phyloP scores from a whole-genome alignment of 208 protist species.

The Wallacemonas sp. region DNA sequence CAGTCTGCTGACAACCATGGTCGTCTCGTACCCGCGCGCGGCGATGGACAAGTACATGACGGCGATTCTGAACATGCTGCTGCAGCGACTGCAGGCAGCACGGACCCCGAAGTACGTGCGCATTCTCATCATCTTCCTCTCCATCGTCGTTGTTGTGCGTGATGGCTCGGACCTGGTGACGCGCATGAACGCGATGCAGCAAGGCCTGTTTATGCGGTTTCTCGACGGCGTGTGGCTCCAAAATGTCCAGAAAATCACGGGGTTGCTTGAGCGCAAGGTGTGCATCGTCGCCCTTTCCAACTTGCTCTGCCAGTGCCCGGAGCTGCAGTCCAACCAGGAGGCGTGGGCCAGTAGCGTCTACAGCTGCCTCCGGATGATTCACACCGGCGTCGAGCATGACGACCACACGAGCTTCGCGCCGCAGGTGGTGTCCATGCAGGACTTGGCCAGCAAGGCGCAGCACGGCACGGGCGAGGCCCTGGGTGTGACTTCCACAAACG shows the following conservation, averaged over 20 bases:
- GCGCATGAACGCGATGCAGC: constrained; percentile 68
- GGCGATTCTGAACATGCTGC: constrained; percentile 61
- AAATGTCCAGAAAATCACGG: constrained; percentile 85
- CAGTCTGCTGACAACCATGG: constrained; percentile 77
- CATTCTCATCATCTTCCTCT: constrained; percentile 90
- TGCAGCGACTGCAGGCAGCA: constrained; percentile 67
- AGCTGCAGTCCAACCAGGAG: constrained; percentile 57
- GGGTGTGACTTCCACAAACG: constrained; percentile 37
- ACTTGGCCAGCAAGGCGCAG: constrained; percentile 26
- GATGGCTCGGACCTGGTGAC: constrained; percentile 63
- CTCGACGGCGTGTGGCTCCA: constrained; percentile 79
- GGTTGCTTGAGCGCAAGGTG: constrained; percentile 78
- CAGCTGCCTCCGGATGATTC: constrained; percentile 76
- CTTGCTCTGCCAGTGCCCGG: constrained; percentile 64
- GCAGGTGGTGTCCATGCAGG: constrained; percentile 28
- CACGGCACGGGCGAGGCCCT: constrained; percentile 15
- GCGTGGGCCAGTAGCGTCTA: constrained; percentile 69
- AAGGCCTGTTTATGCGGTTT: constrained; percentile 79
- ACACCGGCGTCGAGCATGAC: constrained; percentile 70
- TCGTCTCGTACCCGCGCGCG: constrained; percentile 72
- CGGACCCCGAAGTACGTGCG: constrained; percentile 90
- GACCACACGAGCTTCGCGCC: constrained; percentile 80
- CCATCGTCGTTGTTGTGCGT: constrained; percentile 61
- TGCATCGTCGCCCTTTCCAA: constrained; percentile 79
- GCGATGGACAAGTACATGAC: constrained; percentile 62